Evolutionary conservation across 768 basidiomycete species (phyloP).

Genomic region (Xanthoconium purpureum): DNA sequence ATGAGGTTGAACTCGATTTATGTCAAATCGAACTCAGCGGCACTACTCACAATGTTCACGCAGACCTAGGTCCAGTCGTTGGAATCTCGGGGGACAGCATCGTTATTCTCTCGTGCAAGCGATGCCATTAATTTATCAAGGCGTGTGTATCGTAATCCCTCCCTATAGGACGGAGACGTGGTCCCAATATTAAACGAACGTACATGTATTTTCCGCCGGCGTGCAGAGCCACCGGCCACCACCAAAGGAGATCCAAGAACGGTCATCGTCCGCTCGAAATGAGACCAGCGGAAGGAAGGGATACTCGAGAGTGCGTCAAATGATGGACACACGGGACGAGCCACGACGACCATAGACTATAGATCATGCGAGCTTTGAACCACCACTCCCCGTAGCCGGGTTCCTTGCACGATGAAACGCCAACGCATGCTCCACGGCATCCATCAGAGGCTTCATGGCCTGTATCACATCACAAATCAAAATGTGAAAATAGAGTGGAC

Average conservation of each 20-base stretch:
- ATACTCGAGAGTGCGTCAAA: neutral
- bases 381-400: constrained; percentile 10
- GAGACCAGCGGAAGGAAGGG: neutral
- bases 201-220: neutral
- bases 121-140: neutral
- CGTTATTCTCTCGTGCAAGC: neutral
- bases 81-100: too few species aligned
- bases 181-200: neutral
- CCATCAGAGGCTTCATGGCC: constrained; percentile 75
- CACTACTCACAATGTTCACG: too few species aligned
- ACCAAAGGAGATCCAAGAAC: neutral
- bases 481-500: neutral
- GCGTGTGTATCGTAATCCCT: neutral
- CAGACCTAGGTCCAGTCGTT: neutral
- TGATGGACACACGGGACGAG: neutral
- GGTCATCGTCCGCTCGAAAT: neutral
- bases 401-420: constrained; percentile 49
- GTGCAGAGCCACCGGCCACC: neutral
- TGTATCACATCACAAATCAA: constrained; percentile 24
- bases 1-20: too few species aligned
- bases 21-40: neutral
- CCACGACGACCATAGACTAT: too few species aligned
- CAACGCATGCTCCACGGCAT: constrained; percentile 72
- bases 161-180: neutral
- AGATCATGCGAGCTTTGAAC: constrained; percentile 12